Evolutionary conservation across 306 rosid species (phyloP).

Genomic region (Vigna unguiculata): DNA sequence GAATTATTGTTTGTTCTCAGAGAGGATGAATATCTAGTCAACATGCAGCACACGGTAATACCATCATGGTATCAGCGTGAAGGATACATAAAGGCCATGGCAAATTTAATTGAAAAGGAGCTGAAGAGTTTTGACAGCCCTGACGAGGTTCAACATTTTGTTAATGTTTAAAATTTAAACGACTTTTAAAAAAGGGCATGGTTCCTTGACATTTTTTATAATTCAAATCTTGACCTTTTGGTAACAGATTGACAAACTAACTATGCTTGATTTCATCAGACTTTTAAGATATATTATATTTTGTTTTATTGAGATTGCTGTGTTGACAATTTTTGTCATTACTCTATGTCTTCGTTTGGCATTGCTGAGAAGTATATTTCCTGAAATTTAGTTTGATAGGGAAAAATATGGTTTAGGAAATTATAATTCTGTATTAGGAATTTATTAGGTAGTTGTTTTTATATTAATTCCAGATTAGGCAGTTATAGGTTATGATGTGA

Average conservation of each 20-base stretch:
- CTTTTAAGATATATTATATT: background rate
- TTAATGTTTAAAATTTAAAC: constrained; percentile 8
- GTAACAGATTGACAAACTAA: background rate
- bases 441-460: no score
- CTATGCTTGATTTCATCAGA: constrained; percentile 12
- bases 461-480: no score
- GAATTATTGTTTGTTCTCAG: constrained; percentile 50
- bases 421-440: no score
- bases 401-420: no score
- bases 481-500: no score
- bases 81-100: constrained; percentile 90
- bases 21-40: constrained; percentile 86
- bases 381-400: constrained; percentile 9
- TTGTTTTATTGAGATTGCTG: constrained; percentile 10
- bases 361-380: background rate
- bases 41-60: constrained; percentile 94
- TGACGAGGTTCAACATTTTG: constrained; percentile 56
- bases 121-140: constrained; percentile 60
- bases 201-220: constrained; percentile 11
- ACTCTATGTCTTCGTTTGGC: background rate
- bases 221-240: background rate
- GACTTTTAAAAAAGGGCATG: background rate
- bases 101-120: constrained; percentile 83
- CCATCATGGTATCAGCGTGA: constrained; percentile 95
- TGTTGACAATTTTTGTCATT: constrained; percentile 23